Conservation (phyloP, 1,139 yeast species). For the Zhuliangozyma blackwelliae region DNA sequence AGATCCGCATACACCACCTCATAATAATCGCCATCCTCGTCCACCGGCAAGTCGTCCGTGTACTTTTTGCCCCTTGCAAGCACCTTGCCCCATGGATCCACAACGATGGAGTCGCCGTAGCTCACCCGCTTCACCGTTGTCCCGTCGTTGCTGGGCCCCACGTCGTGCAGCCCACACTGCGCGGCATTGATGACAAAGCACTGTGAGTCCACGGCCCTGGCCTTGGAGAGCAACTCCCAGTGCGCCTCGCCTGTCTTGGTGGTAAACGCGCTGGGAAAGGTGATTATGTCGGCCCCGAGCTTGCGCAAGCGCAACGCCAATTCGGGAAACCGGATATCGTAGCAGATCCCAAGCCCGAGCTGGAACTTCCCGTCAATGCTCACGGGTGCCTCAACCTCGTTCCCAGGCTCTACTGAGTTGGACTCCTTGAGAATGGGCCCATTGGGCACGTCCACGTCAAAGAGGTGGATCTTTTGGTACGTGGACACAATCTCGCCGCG, state of each 20-base stretch:
- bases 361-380: constrained; percentile 37
- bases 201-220: constrained; percentile 87
- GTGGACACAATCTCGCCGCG: constrained; percentile 60
- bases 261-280: constrained; percentile 92
- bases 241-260: constrained; percentile 87
- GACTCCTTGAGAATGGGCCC: constrained; percentile 77
- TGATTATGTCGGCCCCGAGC: constrained; percentile 71
- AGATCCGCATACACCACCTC: constrained; percentile 67
- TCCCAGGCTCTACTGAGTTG: constrained; percentile 79
- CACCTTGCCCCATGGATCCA: constrained; percentile 90
- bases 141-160: constrained; percentile 28
- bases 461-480: constrained; percentile 83
- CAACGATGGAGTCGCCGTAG: constrained; percentile 81
- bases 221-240: constrained; percentile 75
- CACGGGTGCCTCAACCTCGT: constrained; percentile 50
- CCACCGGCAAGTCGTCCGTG: constrained; percentile 23
- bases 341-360: constrained; percentile 75
- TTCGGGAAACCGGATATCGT: constrained; percentile 88
- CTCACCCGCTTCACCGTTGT: constrained; percentile 44
- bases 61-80: constrained; percentile 50
- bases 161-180: constrained; percentile 75
- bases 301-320: constrained; percentile 59
- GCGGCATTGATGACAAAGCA: constrained; percentile 88
- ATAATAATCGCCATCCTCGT: constrained; percentile 47
- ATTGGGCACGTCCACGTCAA: constrained; percentile 78